phyloP scores from a whole-genome alignment of 495 filamentous ascomycete genomes.

The Rusavskia elegans region DNA sequence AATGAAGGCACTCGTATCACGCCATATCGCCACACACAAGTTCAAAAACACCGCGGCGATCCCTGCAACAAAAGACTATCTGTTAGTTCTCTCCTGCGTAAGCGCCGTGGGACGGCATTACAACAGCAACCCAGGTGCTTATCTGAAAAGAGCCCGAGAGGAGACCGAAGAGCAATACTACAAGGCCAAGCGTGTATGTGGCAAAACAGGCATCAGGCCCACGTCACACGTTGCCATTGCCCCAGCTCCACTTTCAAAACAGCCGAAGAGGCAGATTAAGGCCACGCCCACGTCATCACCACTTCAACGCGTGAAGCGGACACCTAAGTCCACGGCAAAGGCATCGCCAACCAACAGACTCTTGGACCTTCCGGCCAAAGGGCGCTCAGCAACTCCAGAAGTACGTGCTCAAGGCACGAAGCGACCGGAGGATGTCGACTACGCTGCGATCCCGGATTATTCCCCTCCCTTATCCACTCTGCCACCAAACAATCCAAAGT shows the following conservation, averaged over 20 bases:
- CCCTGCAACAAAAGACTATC: slow-evolving; percentile 54
- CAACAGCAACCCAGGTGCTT: slow-evolving; percentile 39
- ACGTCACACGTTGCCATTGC: slow-evolving; percentile 7
- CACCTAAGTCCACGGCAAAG: slow-evolving; percentile 31
- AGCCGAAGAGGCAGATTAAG: slow-evolving; percentile 14
- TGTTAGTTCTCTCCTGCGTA: slow-evolving; percentile 48
- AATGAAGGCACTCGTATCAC: slow-evolving; percentile 37
- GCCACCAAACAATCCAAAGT: slow-evolving; percentile 42
- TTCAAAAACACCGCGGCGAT: slow-evolving; percentile 42
- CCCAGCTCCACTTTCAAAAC: slow-evolving; percentile 18
- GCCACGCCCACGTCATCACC: slow-evolving; percentile 9
- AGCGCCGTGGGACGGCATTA: slow-evolving; percentile 45
- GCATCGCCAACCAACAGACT: slow-evolving; percentile 19
- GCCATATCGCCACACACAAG: slow-evolving; percentile 47
- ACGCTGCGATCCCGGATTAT: slow-evolving; percentile 58
- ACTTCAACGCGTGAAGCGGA: slow-evolving; percentile 27
- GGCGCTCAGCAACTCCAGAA: slow-evolving; percentile 24
- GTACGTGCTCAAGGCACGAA: slow-evolving; percentile 35
- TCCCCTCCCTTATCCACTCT: slow-evolving; percentile 59
- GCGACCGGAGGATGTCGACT: slow-evolving; percentile 69
- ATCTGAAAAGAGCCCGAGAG: slow-evolving; percentile 46
- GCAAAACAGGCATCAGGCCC: slow-evolving; percentile 8
- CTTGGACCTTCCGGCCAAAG: slow-evolving; percentile 27
- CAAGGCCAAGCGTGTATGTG: slow-evolving; percentile 22
- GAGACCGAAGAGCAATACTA: slow-evolving; percentile 38